Base-by-base conservation (phyloP, 805 yeast genomes). In the Maudiozyma serrabonitensis region DNA sequence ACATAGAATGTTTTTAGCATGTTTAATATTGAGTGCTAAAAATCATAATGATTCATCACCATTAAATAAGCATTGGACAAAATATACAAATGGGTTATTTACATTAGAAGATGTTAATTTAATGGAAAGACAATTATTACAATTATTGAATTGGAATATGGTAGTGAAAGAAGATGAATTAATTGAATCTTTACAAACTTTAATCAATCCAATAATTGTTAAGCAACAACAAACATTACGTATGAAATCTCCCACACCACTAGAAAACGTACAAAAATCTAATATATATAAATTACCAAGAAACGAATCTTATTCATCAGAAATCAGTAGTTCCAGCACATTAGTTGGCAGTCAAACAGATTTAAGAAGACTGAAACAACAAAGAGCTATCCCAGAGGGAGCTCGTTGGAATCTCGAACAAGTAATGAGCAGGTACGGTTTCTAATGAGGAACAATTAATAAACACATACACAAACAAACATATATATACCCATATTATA, bases 41-140 rank as follows among this genome's bases (percentile, higher is more conserved):
- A 80, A 74, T 67, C 84, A 82, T 71, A 84, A 84, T 66, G 93
- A 84, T 61, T 78, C 84, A 3, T 80, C 86, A n/a, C 88, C 90
- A 52, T 80, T 82, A 61, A 84, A 84, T 67, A 71, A 73, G 55
- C 89, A 84, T 65, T 84, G 93, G 93, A 80, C 86, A 37, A 77
- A 74, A 55, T 82, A 82, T 67, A 82, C 90, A 6, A 87, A 84
- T 57, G 88, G 86, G 1, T 69, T 84, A 40, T 84, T 84, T 67
- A 69, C 73, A 46, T 67, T 74, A 49, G 79, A 79, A 52, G 93
- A 84, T 62, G 80, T 84, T 56, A 84, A 84, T 65, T 71, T 84
- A 53, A 84, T 84, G 88, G 93, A 84, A 66, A 76, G 87, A 62
- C 90, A 84, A 64, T 69, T 84, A 51, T 70, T 84, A 46, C 78